These are phyloP conservation scores for Colletotrichum sp. DNA, from an alignment of 2,329 filamentous ascomycete genomes.

Conservation along the genomic window DNA sequence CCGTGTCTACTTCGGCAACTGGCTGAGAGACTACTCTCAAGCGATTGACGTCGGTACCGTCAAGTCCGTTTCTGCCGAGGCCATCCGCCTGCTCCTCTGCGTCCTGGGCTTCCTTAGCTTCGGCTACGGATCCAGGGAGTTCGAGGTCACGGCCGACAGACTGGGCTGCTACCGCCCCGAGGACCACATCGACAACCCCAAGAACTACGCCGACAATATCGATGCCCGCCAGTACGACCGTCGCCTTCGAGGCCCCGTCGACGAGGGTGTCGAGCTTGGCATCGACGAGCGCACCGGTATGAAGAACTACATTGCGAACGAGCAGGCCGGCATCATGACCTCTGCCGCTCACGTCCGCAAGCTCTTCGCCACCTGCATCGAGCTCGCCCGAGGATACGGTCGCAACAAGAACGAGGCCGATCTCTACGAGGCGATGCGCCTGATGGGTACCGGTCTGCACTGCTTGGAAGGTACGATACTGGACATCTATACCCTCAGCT, in stretches of 20 bases:
- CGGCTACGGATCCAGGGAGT: conserved; percentile 82
- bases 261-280: conserved; percentile 78
- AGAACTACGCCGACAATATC: conserved; percentile 82
- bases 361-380: conserved; percentile 75
- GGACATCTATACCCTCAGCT: too few relatives aligned
- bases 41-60: conserved; percentile 92
- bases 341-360: conserved; percentile 78
- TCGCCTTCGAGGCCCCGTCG: conserved; percentile 80
- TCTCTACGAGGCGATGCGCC: conserved; percentile 83
- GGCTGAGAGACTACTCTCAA: conserved; percentile 92
- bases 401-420: conserved; percentile 73
- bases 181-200: conserved; percentile 81
- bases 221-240: conserved; percentile 84
- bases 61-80: conserved; percentile 88
- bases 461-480: conserved; percentile 72
- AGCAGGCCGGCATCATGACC: conserved; percentile 78
- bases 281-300: conserved; percentile 76
- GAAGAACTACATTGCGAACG: conserved; percentile 96
- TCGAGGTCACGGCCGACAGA: conserved; percentile 80
- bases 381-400: conserved; percentile 79
- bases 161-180: conserved; percentile 83
- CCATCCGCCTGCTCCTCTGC: conserved; percentile 87
- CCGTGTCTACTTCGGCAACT: conserved; percentile 95
- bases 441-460: conserved; percentile 87
- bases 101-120: conserved; percentile 90